Evolutionary conservation across 2,329 filamentous ascomycete species (phyloP).

Genomic region (Daldinia eschscholtzii): DNA sequence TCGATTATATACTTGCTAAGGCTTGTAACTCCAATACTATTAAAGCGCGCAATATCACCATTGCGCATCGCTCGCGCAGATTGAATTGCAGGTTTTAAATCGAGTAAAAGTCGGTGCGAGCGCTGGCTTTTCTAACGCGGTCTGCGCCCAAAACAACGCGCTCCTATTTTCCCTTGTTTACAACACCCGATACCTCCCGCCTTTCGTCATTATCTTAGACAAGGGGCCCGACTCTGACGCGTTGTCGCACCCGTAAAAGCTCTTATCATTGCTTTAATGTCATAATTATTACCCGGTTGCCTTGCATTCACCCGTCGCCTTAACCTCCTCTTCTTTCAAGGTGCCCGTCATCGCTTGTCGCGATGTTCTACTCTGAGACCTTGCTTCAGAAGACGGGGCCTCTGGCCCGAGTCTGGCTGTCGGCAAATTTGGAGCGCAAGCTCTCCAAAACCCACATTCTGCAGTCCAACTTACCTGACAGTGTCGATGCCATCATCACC

Average conservation of each 20-base stretch:
- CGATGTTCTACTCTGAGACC: constrained; percentile 98
- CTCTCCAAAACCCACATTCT: constrained; percentile 96
- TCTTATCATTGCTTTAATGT: constrained; percentile 39
- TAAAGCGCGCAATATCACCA: constrained; percentile 15
- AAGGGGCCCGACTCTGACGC: constrained; percentile 31
- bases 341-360: constrained; percentile 53
- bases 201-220: constrained; percentile 35
- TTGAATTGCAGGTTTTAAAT: constrained; percentile 38
- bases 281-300: constrained; percentile 33
- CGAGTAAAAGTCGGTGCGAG: constrained; percentile 31
- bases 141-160: constrained; percentile 49
- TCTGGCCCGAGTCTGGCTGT: constrained; percentile 96
- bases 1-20: constrained; percentile 37
- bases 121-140: constrained; percentile 44
- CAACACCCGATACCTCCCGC: constrained; percentile 40
- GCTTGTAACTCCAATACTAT: constrained; percentile 15
- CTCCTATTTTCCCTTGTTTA: constrained; percentile 49
- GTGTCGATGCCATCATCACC: constrained; percentile 94
- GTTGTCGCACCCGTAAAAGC: constrained; percentile 33
- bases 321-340: constrained; percentile 37
- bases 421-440: constrained; percentile 98
- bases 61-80: constrained; percentile 35
- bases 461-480: constrained; percentile 93
- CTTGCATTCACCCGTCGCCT: constrained; percentile 38
- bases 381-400: constrained; percentile 97